Percentiles rank a stretch among this genome's conserved stretches.
Evolutionary conservation across 306 rosid species (phyloP).

Genomic region (Pueraria montana): DNA sequence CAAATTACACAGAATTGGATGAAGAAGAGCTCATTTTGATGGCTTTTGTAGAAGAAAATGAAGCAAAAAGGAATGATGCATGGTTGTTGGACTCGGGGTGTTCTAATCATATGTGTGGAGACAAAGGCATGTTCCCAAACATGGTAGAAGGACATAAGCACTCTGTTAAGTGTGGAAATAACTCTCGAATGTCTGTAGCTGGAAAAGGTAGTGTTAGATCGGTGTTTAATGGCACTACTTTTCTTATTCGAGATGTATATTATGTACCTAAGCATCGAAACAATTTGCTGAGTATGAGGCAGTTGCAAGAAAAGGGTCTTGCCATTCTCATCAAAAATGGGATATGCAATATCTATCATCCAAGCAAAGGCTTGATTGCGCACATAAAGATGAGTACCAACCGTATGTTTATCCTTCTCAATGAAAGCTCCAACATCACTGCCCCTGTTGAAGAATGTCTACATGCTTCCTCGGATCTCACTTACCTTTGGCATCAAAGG

Average conservation of each 20-base stretch:
- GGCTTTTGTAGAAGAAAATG: background rate
- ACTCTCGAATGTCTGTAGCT: background rate
- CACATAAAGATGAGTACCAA: background rate
- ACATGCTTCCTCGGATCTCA: background rate
- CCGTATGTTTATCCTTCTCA: background rate
- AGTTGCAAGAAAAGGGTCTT: background rate
- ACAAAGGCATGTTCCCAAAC: background rate
- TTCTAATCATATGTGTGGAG: constrained; percentile 6
- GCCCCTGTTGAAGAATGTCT: background rate
- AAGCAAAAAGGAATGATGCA: background rate
- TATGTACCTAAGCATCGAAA: too few species aligned
- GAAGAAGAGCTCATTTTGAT: background rate
- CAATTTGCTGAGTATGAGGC: too few species aligned
- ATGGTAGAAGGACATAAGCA: background rate
- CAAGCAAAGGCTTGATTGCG: background rate
- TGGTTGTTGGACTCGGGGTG: constrained; percentile 18
- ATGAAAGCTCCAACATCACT: background rate
- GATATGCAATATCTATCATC: background rate
- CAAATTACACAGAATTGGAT: background rate
- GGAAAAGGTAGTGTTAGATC: background rate
- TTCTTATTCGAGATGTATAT: background rate
- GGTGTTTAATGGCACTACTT: background rate
- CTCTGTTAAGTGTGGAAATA: background rate
- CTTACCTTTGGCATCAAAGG: background rate
- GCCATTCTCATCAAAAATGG: background rate